Conservation (phyloP, 1,139 yeast genomes). For the Taiozyma sp. region DNA sequence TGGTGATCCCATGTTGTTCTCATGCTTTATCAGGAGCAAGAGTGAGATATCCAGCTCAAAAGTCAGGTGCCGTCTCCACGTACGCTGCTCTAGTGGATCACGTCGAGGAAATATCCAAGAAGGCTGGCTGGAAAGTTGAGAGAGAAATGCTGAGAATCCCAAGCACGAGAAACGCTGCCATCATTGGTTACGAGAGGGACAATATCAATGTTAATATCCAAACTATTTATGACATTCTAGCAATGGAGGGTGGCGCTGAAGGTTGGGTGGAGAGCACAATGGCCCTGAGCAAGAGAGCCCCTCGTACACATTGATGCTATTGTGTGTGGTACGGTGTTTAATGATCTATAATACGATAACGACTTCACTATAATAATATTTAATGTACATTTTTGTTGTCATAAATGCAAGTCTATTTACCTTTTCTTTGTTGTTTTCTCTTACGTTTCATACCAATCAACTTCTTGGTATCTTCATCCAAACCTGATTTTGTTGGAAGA, state of each 20-base stretch:
- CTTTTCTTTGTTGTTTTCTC: constrained; percentile 42
- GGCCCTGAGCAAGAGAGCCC: constrained; percentile 47
- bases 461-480: constrained; percentile 53
- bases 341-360: background rate
- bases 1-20: constrained; percentile 95
- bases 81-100: constrained; percentile 86
- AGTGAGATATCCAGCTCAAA: constrained; percentile 51
- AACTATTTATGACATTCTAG: constrained; percentile 51
- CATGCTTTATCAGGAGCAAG: constrained; percentile 79
- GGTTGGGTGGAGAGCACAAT: constrained; percentile 84
- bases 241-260: constrained; percentile 82
- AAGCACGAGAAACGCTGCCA: constrained; percentile 89
- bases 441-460: constrained; percentile 68
- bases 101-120: constrained; percentile 61
- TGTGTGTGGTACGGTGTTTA: background rate
- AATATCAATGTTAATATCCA: constrained; percentile 27
- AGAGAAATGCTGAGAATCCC: constrained; percentile 91
- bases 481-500: constrained; percentile 31
- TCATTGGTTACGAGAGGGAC: constrained; percentile 55
- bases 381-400: background rate
- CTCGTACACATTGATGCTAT: constrained; percentile 18
- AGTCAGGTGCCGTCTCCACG: constrained; percentile 32
- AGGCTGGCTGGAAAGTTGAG: constrained; percentile 81
- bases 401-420: constrained; percentile 7
- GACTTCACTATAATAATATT: background rate